A percentile compares a stretch with the other conserved stretches of the same genome.
Conservation (phyloP, 2,329 filamentous ascomycete species). For the Drechslerella coelobrocha region DNA sequence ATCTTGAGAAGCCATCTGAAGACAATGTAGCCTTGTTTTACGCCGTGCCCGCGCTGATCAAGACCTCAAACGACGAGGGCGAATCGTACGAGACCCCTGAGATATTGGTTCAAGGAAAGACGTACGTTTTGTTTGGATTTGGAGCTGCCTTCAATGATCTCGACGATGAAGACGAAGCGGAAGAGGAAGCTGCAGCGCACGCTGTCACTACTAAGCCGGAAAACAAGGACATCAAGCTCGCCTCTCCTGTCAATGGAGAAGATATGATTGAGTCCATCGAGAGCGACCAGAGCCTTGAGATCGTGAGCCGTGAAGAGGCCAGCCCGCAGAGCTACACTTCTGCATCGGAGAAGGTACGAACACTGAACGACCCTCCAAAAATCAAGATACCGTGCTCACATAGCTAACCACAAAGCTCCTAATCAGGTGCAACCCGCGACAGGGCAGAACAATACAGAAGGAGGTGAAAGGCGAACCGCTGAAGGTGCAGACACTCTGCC, state of each 20-base stretch:
- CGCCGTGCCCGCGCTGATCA: constrained; percentile 31
- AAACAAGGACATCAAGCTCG: constrained; percentile 20
- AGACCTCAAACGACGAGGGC: constrained; percentile 33
- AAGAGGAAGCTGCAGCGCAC: neutral
- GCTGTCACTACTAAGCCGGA: neutral
- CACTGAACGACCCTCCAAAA: neutral
- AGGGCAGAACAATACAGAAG: neutral
- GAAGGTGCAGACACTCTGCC: constrained; percentile 49
- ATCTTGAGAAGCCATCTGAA: constrained; percentile 14
- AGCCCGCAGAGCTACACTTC: neutral
- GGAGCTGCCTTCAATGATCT: neutral
- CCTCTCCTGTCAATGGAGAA: constrained; percentile 39
- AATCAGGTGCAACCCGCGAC: neutral
- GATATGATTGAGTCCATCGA: constrained; percentile 16
- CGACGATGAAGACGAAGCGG: constrained; percentile 3
- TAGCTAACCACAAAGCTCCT: neutral
- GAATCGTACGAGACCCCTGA: constrained; percentile 25
- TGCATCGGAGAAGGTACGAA: constrained; percentile 11
- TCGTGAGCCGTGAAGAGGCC: constrained; percentile 7
- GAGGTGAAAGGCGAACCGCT: constrained; percentile 24
- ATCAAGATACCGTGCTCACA: neutral
- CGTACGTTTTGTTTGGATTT: constrained; percentile 26
- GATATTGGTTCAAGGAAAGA: constrained; percentile 29
- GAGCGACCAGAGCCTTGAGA: constrained; percentile 8
- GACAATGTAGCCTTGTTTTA: constrained; percentile 28